These are phyloP conservation scores for Lathyrus aphaca DNA, from an alignment of 306 rosid genomes.

Conservation along the genomic window DNA sequence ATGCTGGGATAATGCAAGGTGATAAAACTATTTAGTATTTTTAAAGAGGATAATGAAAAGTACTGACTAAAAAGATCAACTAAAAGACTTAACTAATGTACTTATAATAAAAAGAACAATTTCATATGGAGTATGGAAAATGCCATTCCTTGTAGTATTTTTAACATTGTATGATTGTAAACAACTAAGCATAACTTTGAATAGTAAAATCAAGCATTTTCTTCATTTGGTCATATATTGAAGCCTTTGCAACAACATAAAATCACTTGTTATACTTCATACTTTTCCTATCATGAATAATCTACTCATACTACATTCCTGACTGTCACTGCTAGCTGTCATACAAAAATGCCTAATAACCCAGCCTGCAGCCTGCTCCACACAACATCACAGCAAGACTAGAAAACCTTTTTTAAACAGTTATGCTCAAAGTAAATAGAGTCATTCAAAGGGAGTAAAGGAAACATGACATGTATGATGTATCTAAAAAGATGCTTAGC, in stretches of 20 bases:
- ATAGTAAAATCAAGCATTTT: slow-evolving; percentile 10
- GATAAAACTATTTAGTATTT: not conserved
- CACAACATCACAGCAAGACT: not conserved
- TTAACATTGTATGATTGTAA: not conserved
- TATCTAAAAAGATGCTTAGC: not conserved
- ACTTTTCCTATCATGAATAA: slow-evolving; percentile 5
- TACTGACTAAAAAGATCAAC: too few species aligned
- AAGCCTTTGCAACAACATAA: not conserved
- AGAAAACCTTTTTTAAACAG: not conserved
- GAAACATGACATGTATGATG: not conserved
- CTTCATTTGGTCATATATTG: not conserved
- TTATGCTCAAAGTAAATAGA: not conserved
- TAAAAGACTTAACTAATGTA: not conserved
- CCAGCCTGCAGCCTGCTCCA: not conserved
- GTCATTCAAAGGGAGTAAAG: not conserved
- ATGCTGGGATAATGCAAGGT: not conserved
- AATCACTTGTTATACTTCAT: slow-evolving; percentile 8
- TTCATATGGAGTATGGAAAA: not conserved
- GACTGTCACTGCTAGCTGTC: not conserved
- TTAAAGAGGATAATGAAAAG: not conserved
- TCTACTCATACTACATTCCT: slow-evolving; percentile 1
- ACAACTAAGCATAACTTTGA: not conserved
- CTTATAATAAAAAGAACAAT: not conserved
- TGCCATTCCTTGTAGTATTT: not conserved
- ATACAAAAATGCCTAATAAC: slow-evolving; percentile 4